Base-by-base conservation (phyloP, 1,139 yeast genomes). In the Suhomyces panamericanus region DNA sequence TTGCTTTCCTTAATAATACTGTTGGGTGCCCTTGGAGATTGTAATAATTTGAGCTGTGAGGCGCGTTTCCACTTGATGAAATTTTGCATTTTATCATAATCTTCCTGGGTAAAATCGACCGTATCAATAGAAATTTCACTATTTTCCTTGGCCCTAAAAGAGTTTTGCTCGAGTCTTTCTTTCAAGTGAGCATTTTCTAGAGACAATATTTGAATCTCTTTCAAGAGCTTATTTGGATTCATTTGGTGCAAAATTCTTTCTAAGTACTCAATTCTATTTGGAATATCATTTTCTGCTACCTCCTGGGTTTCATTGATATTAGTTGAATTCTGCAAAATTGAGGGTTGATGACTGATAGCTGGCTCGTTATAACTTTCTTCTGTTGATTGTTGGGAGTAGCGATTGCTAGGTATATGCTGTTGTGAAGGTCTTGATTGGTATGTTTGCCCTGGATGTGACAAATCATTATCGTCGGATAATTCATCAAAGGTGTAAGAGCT, bases 1-100 rank as follows among this genome's bases (percentile, higher is more conserved):
- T 49, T 48, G 12, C 44, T 48, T 13, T 53, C 51, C 40, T 51
- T 51, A 41, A 43, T 41, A 17, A 43, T 42, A 22, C 47, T 42
- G 15, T 39, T 36, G 7, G 50, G 60, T 10, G 49, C 53, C 27
- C 48, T 44, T 7, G 47, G 40, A 22, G 47, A 42, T 39, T 55
- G 59, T 17, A 55, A 57, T 17, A 69, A 53, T 38, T 60, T 59
- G 27, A 73, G 59, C 49, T 70, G 75, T 1, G 77, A 71, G 2
- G 69, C 62, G 32, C 73, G 50, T 46, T 71, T 73, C 75, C 75
- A 70, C 46, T 59, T 65, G 34, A 69, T 65, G 41, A 64, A 60
- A 32, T 62, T 55, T 38, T 54, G 51, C 50, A 56, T 44, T 33
- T 49, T 52, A 33, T 54, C 47, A 35, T 46, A 37, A 50, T 49